phyloP scores from a whole-genome alignment of 352 stramenopile species.

The Globisporangium takayamanum region DNA sequence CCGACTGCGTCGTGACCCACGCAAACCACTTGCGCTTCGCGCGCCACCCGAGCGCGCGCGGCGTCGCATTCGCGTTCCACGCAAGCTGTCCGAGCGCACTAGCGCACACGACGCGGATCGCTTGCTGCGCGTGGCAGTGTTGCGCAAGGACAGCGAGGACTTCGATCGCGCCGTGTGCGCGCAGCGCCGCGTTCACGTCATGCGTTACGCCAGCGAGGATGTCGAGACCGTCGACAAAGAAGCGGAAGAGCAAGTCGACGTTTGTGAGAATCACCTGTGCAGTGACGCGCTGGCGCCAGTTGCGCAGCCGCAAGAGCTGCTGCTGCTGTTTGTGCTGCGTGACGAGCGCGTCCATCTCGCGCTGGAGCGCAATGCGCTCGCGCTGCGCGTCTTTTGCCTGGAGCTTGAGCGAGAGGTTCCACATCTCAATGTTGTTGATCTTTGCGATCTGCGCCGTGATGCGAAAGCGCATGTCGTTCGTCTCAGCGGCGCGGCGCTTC shows the following conservation, averaged over 20 bases:
- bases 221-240: constrained; percentile 57
- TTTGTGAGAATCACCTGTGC: constrained; percentile 62
- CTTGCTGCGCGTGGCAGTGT: constrained; percentile 25
- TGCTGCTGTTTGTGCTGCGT: constrained; percentile 62
- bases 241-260: constrained; percentile 54
- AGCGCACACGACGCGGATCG: constrained; percentile 38
- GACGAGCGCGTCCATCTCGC: constrained; percentile 31
- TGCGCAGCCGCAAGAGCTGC: constrained; percentile 45
- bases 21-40: constrained; percentile 60
- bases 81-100: constrained; percentile 46
- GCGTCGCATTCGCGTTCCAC: constrained; percentile 65
- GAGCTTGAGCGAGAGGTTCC: constrained; percentile 70
- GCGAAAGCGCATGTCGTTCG: constrained; percentile 75
- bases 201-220: constrained; percentile 42
- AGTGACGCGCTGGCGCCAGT: constrained; percentile 66
- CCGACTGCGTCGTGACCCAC: constrained; percentile 39
- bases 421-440: constrained; percentile 78
- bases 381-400: constrained; percentile 50
- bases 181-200: constrained; percentile 42
- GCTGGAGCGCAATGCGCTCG: constrained; percentile 45
- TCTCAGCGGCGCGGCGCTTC: constrained; percentile 61
- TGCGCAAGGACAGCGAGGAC: constrained; percentile 40
- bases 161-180: constrained; percentile 57
- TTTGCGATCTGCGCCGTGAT: constrained; percentile 58
- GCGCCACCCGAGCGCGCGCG: constrained; percentile 49